Evolutionary conservation across 1,284 basidiomycete species (phyloP), one percentile per base, ranked within the genome.

Genomic region (Cryptococcus floricola): DNA sequence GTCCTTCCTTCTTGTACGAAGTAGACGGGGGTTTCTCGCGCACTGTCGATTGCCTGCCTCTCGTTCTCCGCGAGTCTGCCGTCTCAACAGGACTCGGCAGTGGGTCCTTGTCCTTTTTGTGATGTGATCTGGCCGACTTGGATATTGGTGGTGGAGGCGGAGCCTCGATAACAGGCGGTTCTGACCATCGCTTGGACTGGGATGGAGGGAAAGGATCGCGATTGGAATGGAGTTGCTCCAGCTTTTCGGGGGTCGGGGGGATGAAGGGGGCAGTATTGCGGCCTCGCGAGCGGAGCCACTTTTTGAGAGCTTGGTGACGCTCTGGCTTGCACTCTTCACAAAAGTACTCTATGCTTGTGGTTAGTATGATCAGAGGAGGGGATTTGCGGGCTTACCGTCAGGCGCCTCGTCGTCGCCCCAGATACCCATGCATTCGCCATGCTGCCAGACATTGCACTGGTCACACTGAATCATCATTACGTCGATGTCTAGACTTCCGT

Each of bases 381-480:
- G 10, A 34, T 34, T 34, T 6, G 34, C 23, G 4, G 12, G 90
- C 77, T 86, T 82, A 70, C 86, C 85, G 66, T 88, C 83, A 55
- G 87, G 86, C 34, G 89, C 84, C 67, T 87, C 87, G 59, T 88
- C 87, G 73, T 93, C 89, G 43, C 85, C 85, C 72, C 87, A 85
- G 74, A 91, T 91, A 49, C 95, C 95, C 86, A 98, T 93, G 78
- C 95, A 98, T 34, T 87, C 83, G 18, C 94, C 94, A 76, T 98
- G 95, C 77, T 98, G 95, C 95, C 95, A 98, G 60, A 91, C 91
- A 70, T 91, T 89, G 81, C 95, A 98, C 53, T 83, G 87, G 79
- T 98, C 95, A 79, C 95, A 98, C 76, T 94, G 89, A 51, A 97
- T 92, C 92, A 98, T 97, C 63, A 87, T 84, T 66, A 87, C 86